phyloP scores from a whole-genome alignment of 1,284 basidiomycete genomes.

The Wallemia ichthyophaga region DNA sequence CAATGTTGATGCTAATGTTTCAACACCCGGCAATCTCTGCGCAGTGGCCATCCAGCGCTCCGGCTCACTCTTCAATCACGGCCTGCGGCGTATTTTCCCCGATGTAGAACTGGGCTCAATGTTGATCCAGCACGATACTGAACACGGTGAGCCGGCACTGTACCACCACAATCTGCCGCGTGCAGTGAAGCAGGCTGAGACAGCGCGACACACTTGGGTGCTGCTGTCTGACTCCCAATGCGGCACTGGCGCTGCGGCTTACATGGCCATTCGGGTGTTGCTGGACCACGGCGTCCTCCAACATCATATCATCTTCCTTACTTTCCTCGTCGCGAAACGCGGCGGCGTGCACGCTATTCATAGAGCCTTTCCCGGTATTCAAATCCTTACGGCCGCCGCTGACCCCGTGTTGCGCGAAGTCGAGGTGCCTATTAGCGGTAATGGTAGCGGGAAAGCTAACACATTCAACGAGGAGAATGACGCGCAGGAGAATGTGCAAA shows the following conservation, averaged over 20 bases:
- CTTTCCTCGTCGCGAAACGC: conserved; percentile 13
- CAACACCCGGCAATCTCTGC: conserved; percentile 8
- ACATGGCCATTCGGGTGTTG: conserved; percentile 18
- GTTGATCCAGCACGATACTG: conserved; percentile 15
- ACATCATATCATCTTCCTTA: conserved; percentile 14
- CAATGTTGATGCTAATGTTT: no score
- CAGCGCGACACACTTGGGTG: conserved; percentile 11
- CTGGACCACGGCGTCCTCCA: conserved; percentile 17
- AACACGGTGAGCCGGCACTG: conserved; percentile 15
- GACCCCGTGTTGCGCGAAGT: conserved; percentile 10
- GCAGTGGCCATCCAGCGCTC: conserved; percentile 16
- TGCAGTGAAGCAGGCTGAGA: conserved; percentile 5
- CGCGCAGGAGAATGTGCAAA: no score
- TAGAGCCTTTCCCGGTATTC: conserved; percentile 13
- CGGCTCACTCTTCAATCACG: conserved; percentile 14
- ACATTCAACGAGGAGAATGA: no score
- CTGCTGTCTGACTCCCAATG: conserved; percentile 17
- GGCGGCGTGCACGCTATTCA: conserved; percentile 16
- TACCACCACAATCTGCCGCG: conserved; percentile 14
- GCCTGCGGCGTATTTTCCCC: conserved; percentile 14
- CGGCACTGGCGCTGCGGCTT: conserved; percentile 17
- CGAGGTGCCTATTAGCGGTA: conserved; percentile 2
- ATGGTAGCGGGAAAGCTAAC: no score
- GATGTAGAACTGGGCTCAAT: conserved; percentile 16
- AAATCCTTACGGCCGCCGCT: conserved; percentile 8